Evolutionary conservation across 805 yeast genomes (phyloP).

Genomic region (Candida incommunis): DNA sequence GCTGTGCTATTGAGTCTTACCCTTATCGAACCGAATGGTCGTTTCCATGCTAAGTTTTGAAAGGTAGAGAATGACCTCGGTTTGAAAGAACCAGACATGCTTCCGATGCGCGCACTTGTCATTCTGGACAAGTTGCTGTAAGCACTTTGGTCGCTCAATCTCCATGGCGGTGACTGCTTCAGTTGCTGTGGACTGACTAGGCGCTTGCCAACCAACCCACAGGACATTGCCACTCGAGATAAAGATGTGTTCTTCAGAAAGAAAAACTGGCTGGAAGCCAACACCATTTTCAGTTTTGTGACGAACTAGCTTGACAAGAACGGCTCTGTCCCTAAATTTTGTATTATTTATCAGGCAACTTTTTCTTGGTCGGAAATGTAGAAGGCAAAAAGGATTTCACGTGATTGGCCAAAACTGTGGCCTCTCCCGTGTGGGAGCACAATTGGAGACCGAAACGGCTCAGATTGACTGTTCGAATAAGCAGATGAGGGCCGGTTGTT

Average conservation of each 20-base stretch:
- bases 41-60: neutral
- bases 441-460: no score
- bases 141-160: slow-evolving; percentile 19
- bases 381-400: no score
- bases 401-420: no score
- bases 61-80: neutral
- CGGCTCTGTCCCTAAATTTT: no score
- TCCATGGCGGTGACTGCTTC: slow-evolving; percentile 22
- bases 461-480: no score
- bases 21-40: slow-evolving; percentile 10
- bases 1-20: slow-evolving; percentile 2
- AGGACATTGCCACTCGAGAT: slow-evolving; percentile 10
- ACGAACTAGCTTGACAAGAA: no score
- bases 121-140: neutral
- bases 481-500: no score
- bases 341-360: no score
- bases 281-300: no score
- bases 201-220: slow-evolving; percentile 9
- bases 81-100: neutral
- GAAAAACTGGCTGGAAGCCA: slow-evolving; percentile 43
- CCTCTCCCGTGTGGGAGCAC: no score
- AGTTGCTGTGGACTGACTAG: slow-evolving; percentile 4
- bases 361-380: no score
- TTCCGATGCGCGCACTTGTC: slow-evolving; percentile 4
- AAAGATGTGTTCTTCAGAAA: slow-evolving; percentile 34